Evolutionary conservation across 164 flowering plant genomes (phyloP), one percentile per base, ranked within the genome.

Genomic region (Berberis thunbergii): DNA sequence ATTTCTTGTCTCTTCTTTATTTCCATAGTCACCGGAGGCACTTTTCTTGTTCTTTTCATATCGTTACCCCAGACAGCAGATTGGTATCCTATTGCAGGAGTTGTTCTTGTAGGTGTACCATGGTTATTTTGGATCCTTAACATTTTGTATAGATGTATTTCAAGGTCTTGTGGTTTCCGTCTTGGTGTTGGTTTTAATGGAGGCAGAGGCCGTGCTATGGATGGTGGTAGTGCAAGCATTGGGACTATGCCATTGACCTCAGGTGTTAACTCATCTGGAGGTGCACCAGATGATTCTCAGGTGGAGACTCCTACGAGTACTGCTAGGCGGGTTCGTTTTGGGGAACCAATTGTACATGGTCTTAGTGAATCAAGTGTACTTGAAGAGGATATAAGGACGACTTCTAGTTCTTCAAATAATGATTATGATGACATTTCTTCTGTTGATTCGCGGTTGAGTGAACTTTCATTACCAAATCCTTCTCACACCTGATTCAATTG

Each of bases 81-180:
- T 0, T 79, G 79, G 80, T 69, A 71, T 48, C 70, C 78, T 11
- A 2, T 66, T 12, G 72, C 66, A 7, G 85, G 85, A 12, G 46
- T 79, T 3, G 4, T 60, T 42, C 70, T 81, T 6, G 81, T 79
- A 42, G 73, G 76, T 50, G 70, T 79, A 8, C 85, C 85, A 12
- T 81, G 85, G 85, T 7, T 75, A 45, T 81, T 79, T 52, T 81
- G 85, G 85, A 1, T 72, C 2, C 40, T 79, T 41, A 77, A 78
- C 1, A 68, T 65, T 59, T 9, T 75, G 0, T 81, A 81, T 43
- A 64, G 81, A 8, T 12, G 78, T 66, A 3, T 72, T 53, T 70
- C 77, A 0, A 69, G 75, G 6, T 2, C 41, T 0, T 73, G 78
- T 8, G 10, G 65, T 45, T 67, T 57, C 6, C 57, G 4, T 12